Percentiles rank a stretch among this genome's conserved stretches.
Conservation (phyloP, 108 stramenopile genomes). For the Cyclostephanos invisitatus region DNA sequence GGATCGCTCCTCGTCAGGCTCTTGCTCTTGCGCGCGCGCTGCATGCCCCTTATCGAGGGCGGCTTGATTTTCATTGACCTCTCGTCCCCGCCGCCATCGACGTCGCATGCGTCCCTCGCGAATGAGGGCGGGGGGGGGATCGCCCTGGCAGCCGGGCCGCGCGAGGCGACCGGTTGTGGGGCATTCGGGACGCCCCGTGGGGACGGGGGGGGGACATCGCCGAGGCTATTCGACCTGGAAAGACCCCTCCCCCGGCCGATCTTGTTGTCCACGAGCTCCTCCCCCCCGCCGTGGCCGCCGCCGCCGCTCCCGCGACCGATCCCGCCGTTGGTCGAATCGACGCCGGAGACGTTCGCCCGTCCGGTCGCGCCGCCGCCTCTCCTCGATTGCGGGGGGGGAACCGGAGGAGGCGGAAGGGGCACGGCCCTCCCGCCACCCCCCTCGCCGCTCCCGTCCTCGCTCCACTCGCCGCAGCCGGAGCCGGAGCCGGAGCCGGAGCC, state of each 20-base stretch:
- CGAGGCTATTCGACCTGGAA: background rate
- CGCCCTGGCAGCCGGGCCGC: background rate
- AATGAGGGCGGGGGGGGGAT: background rate
- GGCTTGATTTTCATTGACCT: conserved; percentile 10
- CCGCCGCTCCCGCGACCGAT: background rate
- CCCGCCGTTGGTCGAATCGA: background rate
- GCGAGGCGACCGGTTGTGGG: background rate
- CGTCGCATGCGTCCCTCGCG: background rate
- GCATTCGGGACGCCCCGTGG: background rate
- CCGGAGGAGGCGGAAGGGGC: background rate
- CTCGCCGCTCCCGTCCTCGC: background rate
- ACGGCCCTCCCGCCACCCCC: too few relatives aligned
- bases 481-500: background rate
- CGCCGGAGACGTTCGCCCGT: background rate
- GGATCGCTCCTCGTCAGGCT: background rate
- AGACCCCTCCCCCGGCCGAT: background rate
- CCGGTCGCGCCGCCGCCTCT: background rate
- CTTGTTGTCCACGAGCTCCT: background rate
- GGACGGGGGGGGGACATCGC: background rate
- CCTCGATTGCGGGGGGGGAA: background rate
- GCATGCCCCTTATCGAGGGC: conserved; percentile 5
- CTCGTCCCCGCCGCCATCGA: background rate
- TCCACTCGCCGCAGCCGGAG: background rate
- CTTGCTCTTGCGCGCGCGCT: background rate
- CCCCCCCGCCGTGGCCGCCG: too few relatives aligned